Evolutionary conservation across 2,329 filamentous ascomycete genomes (phyloP), one percentile per base, ranked within the genome.

Genomic region (Xylaria hypoxylon): DNA sequence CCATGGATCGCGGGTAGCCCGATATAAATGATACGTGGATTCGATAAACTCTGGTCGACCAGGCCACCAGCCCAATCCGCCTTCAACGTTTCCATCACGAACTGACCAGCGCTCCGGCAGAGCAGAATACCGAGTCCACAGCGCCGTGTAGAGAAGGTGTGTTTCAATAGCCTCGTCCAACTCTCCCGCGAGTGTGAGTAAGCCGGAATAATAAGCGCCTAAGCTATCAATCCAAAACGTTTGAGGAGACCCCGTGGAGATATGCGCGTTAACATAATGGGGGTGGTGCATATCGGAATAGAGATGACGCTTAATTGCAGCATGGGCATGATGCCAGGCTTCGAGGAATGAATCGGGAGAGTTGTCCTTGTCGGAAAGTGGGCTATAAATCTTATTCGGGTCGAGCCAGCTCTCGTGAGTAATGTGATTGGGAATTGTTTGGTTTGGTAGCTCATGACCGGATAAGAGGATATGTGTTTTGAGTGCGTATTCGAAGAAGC

Each of bases 401-500:
- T 90, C 87, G 76, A 91, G 78, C 89, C 84, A 84, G 52, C 71
- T 74, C 51, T 70, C 76, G 31, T 71, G 70, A 60, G 72, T 55
- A 70, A 78, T 69, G 67, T 81, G 76, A 74, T 82, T 76, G 70
- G 83, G 75, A 69, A 80, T 78, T 24, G 83, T 78, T 70, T 80
- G 74, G 69, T 90, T 90, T 2, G 87, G 87, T 67, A 84, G 78
- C 15, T 84, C 85, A 64, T 91, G 88, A 1, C 93, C 92, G 2
- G 95, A 97, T 24, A 98, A 87, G 26, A 99, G 81, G 66, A 99
- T 92, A 76, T 97, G 90, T 19, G 94, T 94, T 80, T 99, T 99
- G 74, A 98, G 86, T 3, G 96, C 94, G 79, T 99, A 99, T 80
- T 99, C 96, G 75, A 97, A 98, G 81, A 99, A 99, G 80, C 94